Percentiles rank a stretch among this genome's conserved stretches.
These are phyloP conservation scores for Trametes punicea DNA, from an alignment of 768 basidiomycete genomes.

Conservation along the genomic window DNA sequence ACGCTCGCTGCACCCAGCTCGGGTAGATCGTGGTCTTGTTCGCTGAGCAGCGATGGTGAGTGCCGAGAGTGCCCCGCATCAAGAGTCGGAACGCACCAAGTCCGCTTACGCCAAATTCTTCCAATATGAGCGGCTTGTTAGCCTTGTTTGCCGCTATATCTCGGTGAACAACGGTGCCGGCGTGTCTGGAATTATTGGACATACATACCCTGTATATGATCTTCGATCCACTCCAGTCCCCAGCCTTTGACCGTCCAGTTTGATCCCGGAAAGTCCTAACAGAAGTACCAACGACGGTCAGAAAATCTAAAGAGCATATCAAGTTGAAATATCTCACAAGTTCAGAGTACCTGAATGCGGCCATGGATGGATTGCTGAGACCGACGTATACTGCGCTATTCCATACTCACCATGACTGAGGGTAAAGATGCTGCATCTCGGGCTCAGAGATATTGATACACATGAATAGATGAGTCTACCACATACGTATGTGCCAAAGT, in stretches of 20 bases:
- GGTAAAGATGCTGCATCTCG: conserved; percentile 22
- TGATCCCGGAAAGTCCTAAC: conserved; percentile 45
- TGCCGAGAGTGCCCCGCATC: background rate
- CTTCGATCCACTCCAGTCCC: conserved; percentile 34
- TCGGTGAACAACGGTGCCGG: background rate
- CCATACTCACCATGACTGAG: conserved; percentile 21
- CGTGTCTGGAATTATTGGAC: no score
- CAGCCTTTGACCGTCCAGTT: conserved; percentile 41
- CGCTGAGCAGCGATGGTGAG: conserved; percentile 26
- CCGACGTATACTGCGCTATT: background rate
- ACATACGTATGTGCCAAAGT: conserved; percentile 54
- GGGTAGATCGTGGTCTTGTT: conserved; percentile 52
- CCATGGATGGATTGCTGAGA: background rate
- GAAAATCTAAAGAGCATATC: background rate
- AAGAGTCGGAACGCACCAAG: conserved; percentile 32
- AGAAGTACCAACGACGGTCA: background rate
- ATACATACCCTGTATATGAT: conserved; percentile 32
- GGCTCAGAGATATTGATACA: background rate
- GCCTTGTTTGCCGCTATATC: conserved; percentile 42
- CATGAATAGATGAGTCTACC: background rate
- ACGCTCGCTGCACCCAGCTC: conserved; percentile 45
- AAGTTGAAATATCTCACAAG: conserved; percentile 19
- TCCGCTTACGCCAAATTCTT: conserved; percentile 35
- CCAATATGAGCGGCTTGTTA: conserved; percentile 31
- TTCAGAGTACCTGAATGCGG: conserved; percentile 27